phyloP scores from a whole-genome alignment of 1,284 basidiomycete genomes.

The Naganishia sp. region DNA sequence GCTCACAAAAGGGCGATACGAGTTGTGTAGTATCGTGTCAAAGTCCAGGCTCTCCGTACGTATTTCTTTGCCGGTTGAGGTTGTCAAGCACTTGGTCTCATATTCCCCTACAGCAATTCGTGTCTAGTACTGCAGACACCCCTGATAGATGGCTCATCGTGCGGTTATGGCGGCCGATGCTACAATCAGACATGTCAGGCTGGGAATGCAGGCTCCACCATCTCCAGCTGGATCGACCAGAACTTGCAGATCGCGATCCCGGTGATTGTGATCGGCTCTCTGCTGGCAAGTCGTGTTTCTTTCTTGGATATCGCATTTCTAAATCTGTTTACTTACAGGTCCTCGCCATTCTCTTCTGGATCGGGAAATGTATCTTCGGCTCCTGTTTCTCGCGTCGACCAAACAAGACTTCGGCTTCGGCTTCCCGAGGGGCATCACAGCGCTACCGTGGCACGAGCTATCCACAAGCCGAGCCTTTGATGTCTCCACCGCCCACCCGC shows the following conservation, averaged over 20 bases:
- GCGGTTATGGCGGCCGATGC: slow-evolving; percentile 65
- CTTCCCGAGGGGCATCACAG: background rate
- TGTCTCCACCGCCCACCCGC: background rate
- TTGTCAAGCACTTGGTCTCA: slow-evolving; percentile 2
- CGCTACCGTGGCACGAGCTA: slow-evolving; percentile 9
- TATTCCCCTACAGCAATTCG: slow-evolving; percentile 53
- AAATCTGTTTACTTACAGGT: slow-evolving; percentile 35
- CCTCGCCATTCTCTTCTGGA: slow-evolving; percentile 45
- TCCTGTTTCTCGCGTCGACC: slow-evolving; percentile 36
- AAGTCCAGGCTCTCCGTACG: slow-evolving; percentile 59
- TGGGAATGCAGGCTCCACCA: slow-evolving; percentile 65
- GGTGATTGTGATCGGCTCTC: slow-evolving; percentile 69
- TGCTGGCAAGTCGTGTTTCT: slow-evolving; percentile 56
- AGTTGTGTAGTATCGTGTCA: slow-evolving; percentile 78
- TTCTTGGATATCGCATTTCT: background rate
- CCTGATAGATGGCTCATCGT: slow-evolving; percentile 81
- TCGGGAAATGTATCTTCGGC: slow-evolving; percentile 46
- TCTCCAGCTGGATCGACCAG: slow-evolving; percentile 67
- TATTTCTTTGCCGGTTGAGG: slow-evolving; percentile 6
- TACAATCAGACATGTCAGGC: slow-evolving; percentile 65
- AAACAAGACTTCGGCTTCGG: background rate
- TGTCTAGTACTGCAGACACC: slow-evolving; percentile 75
- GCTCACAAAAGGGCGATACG: slow-evolving; percentile 65
- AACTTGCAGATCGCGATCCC: slow-evolving; percentile 81
- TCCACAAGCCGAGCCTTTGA: slow-evolving; percentile 9